Evolutionary conservation across 2,329 filamentous ascomycete species (phyloP), one percentile per base, ranked within the genome.

Genomic region (Clonostachys rhizophaga): DNA sequence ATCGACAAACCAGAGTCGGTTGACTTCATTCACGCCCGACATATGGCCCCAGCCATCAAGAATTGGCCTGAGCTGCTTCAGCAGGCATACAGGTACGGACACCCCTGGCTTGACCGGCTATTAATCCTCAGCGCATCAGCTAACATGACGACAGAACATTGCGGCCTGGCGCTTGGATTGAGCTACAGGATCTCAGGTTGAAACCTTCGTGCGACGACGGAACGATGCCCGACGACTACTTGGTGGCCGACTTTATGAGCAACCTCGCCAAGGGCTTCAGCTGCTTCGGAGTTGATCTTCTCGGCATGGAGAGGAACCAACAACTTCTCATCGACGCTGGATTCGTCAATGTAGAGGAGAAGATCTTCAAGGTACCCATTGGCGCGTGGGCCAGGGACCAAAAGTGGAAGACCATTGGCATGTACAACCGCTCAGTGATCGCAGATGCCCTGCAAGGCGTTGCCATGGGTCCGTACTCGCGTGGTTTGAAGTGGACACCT

Each of bases 311-410:
- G n/a, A 58, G 58, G 36, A 56, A 59, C 44, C 55, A 57, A 12
- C 53, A 59, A 9, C 50, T 55, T n/a, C 43, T 66, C 4, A 34
- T 45, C 9, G 55, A 58, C 6, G 67, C 67, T 2, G 72, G 72
- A 0, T 75, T 70, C 42, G 55, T 64, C 16, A 66, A 74, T 46
- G 58, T 75, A 5, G 55, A 57, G 5, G 64, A 68, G 30, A 55
- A 59, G 16, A 59, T 62, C 8, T 64, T 67, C 52, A 71, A 75
- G 54, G 60, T 78, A 10, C 75, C 76, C 0, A 65, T 74, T 7
- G 73, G 71, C 14, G 58, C 61, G 0, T 80, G 76, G 76, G 64
- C 74, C 0, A 67, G 61, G 43, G 70, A 79, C 44, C 58, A 64
- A 17, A 68, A 63, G 13, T 62, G 75, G 40, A 75, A 72, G 52